These are phyloP conservation scores for Ganoderma lucidum DNA, from an alignment of 1,284 basidiomycete species.

Conservation along the genomic window DNA sequence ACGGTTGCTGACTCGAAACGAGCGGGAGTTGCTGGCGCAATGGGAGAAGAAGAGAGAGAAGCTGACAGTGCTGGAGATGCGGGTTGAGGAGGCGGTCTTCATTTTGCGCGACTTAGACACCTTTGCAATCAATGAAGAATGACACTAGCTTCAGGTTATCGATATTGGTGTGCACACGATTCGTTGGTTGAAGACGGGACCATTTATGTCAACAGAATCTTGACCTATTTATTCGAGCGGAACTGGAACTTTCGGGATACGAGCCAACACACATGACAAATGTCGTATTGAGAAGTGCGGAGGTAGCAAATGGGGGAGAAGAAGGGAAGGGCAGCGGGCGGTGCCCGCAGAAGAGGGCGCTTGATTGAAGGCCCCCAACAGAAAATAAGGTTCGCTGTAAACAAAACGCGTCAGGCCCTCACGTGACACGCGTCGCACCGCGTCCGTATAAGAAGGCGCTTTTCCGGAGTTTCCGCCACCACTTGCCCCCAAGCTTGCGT, in stretches of 20 bases:
- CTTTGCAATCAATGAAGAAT: slow-evolving; percentile 40
- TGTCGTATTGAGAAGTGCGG: background rate
- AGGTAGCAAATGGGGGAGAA: background rate
- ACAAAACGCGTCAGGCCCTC: slow-evolving; percentile 43
- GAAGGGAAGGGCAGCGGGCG: background rate
- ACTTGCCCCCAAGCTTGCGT: slow-evolving; percentile 31
- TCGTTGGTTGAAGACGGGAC: background rate
- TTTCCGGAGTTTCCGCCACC: slow-evolving; percentile 18
- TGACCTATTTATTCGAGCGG: background rate
- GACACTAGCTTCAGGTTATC: slow-evolving; percentile 4
- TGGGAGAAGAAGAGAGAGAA: slow-evolving; percentile 78
- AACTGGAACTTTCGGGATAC: background rate
- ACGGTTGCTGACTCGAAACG: slow-evolving; percentile 69
- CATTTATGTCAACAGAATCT: background rate
- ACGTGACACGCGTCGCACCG: slow-evolving; percentile 46
- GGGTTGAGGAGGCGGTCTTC: slow-evolving; percentile 87
- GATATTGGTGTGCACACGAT: background rate
- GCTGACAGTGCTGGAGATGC: slow-evolving; percentile 77
- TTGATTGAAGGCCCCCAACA: slow-evolving; percentile 16
- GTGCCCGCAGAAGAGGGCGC: slow-evolving; percentile 16
- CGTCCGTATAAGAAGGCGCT: slow-evolving; percentile 39
- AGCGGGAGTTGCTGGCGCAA: slow-evolving; percentile 70
- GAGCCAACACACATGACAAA: background rate
- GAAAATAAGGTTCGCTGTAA: slow-evolving; percentile 47
- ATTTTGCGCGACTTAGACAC: slow-evolving; percentile 77